A percentile compares a stretch with the other conserved stretches of the same genome.
Conservation (phyloP, 2,329 filamentous ascomycete genomes). For the Trichoderma simmonsii region DNA sequence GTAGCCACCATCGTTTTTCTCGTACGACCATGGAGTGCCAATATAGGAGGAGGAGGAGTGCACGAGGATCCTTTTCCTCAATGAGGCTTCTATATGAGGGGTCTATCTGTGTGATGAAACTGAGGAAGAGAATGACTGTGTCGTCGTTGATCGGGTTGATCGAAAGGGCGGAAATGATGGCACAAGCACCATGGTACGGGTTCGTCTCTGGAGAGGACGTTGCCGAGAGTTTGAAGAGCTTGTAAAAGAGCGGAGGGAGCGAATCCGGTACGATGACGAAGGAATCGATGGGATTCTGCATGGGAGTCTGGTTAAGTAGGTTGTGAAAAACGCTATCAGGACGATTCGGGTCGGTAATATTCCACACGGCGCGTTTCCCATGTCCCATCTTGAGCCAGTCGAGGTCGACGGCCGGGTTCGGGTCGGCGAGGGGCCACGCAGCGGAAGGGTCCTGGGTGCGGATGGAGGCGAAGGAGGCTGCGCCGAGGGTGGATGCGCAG, state of each 20-base stretch:
- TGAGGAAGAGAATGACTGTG: slow-evolving; percentile 44
- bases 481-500: slow-evolving; percentile 45
- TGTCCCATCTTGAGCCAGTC: slow-evolving; percentile 57
- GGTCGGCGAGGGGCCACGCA: slow-evolving; percentile 54
- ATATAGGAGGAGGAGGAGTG: slow-evolving; percentile 53
- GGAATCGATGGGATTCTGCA: slow-evolving; percentile 18
- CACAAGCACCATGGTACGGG: slow-evolving; percentile 34
- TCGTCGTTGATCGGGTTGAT: slow-evolving; percentile 34
- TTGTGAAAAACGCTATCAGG: slow-evolving; percentile 46
- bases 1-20: slow-evolving; percentile 46
- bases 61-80: slow-evolving; percentile 48
- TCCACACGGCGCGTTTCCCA: slow-evolving; percentile 54
- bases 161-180: slow-evolving; percentile 39
- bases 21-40: slow-evolving; percentile 52
- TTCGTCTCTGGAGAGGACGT: slow-evolving; percentile 26
- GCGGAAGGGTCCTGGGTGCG: slow-evolving; percentile 41
- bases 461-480: slow-evolving; percentile 44
- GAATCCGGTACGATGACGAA: slow-evolving; percentile 12
- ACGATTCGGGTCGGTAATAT: slow-evolving; percentile 46
- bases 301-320: slow-evolving; percentile 22
- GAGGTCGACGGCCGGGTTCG: slow-evolving; percentile 42
- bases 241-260: slow-evolving; percentile 34
- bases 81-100: slow-evolving; percentile 45
- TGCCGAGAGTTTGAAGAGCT: slow-evolving; percentile 28
- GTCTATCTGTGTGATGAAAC: slow-evolving; percentile 46